Percentiles rank a stretch among this genome's conserved stretches.
These are phyloP conservation scores for Boletus bicolor DNA, from an alignment of 768 basidiomycete genomes.

Conservation along the genomic window DNA sequence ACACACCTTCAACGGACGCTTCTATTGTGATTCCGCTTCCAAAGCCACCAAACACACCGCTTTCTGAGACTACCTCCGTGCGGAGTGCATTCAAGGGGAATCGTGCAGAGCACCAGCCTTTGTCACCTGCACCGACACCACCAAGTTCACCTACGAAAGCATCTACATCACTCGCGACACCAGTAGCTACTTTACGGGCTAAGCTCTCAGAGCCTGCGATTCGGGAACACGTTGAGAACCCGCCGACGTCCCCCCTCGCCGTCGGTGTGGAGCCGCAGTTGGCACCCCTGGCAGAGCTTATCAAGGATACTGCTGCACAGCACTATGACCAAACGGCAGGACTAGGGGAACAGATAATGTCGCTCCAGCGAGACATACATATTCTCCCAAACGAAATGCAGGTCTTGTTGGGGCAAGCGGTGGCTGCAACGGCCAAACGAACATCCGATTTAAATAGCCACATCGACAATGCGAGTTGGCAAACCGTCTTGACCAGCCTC, in stretches of 20 bases:
- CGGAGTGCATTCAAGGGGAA: slow-evolving; percentile 25
- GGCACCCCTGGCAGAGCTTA: slow-evolving; percentile 31
- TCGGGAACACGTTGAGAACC: slow-evolving; percentile 17
- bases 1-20: slow-evolving; percentile 21
- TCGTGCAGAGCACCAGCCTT: neutral
- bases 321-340: slow-evolving; percentile 36
- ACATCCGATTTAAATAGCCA: neutral
- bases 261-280: slow-evolving; percentile 17
- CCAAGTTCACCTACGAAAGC: slow-evolving; percentile 11
- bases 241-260: slow-evolving; percentile 7
- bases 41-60: slow-evolving; percentile 5
- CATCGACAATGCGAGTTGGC: neutral
- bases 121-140: slow-evolving; percentile 3
- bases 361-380: slow-evolving; percentile 32
- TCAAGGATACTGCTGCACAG: slow-evolving; percentile 35
- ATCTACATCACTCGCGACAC: neutral
- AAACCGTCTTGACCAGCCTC: slow-evolving; percentile 11
- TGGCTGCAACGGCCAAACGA: slow-evolving; percentile 3
- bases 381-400: slow-evolving; percentile 28
- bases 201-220: slow-evolving; percentile 22
- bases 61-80: slow-evolving; percentile 12
- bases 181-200: slow-evolving; percentile 8
- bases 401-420: slow-evolving; percentile 8
- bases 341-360: slow-evolving; percentile 32
- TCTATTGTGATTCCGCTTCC: slow-evolving; percentile 27